Evolutionary conservation across 2,329 filamentous ascomycete species (phyloP).

Genomic region (Neofusicoccum kwambonambiense): DNA sequence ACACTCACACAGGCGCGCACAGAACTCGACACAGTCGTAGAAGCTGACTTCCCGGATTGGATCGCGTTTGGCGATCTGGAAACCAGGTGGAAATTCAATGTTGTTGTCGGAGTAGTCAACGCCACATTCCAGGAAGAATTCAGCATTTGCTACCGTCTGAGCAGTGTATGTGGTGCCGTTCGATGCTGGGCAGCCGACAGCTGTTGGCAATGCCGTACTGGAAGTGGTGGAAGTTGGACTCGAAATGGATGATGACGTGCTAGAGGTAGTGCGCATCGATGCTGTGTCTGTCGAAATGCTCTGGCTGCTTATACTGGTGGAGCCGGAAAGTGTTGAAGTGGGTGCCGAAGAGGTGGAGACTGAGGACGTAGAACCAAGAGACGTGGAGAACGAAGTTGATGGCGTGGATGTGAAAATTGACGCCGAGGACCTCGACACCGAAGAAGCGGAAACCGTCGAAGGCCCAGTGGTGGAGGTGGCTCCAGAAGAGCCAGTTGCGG

Average conservation of each 20-base stretch:
- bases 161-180: background rate
- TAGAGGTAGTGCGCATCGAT: background rate
- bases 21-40: slow-evolving; percentile 1
- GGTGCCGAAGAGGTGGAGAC: background rate
- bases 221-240: background rate
- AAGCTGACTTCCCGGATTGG: background rate
- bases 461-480: background rate
- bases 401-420: no score
- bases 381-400: no score
- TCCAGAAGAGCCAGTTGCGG: no score
- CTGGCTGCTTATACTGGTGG: no score
- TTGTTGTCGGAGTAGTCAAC: background rate
- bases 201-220: background rate
- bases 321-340: background rate
- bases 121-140: background rate
- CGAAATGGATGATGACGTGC: background rate
- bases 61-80: background rate
- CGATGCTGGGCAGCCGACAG: background rate
- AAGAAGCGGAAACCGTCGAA: background rate
- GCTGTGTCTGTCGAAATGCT: background rate
- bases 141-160: background rate
- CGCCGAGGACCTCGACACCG: no score
- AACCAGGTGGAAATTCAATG: background rate
- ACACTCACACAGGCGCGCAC: slow-evolving; percentile 1
- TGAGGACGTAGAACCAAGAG: background rate